Percentiles rank a stretch among this genome's conserved stretches.
phyloP scores from a whole-genome alignment of 768 basidiomycete genomes.

The Brasilioporus rufonigricans region DNA sequence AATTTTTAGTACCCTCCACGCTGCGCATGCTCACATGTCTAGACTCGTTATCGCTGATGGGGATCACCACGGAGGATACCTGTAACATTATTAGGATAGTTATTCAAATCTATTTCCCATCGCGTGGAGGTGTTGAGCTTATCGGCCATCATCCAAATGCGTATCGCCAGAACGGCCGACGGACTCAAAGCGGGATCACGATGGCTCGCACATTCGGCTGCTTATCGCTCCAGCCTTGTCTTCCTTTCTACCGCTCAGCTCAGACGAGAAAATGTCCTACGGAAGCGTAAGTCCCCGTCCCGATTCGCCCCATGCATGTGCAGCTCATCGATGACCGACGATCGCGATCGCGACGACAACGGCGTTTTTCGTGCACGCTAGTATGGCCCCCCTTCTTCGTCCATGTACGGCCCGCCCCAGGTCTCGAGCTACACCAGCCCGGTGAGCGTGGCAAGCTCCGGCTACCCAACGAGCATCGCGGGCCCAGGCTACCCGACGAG shows the following conservation, averaged over 20 bases:
- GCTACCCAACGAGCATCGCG: no score
- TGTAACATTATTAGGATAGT: constrained; percentile 34
- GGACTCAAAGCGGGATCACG: no score
- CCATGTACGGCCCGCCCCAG: constrained; percentile 4
- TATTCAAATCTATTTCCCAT: no score
- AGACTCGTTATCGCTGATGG: constrained; percentile 8
- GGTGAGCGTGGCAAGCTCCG: no score
- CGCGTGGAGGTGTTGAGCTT: no score
- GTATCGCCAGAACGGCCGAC: no score
- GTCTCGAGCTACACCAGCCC: neutral
- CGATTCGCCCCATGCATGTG: neutral
- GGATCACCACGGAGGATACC: no score
- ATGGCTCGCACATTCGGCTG: neutral
- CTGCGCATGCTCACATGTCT: constrained; percentile 8
- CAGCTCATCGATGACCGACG: neutral
- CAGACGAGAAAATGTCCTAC: constrained; percentile 19
- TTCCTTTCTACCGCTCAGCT: neutral
- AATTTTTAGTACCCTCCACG: neutral
- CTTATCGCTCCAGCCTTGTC: neutral
- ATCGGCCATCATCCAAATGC: neutral
- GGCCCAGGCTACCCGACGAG: neutral
- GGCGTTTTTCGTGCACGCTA: no score
- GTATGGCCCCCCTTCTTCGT: constrained; percentile 9
- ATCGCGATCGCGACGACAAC: no score
- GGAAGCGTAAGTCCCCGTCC: constrained; percentile 11